Evolutionary conservation across 2,329 filamentous ascomycete species (phyloP).

Genomic region (Lecanicillium sp.): DNA sequence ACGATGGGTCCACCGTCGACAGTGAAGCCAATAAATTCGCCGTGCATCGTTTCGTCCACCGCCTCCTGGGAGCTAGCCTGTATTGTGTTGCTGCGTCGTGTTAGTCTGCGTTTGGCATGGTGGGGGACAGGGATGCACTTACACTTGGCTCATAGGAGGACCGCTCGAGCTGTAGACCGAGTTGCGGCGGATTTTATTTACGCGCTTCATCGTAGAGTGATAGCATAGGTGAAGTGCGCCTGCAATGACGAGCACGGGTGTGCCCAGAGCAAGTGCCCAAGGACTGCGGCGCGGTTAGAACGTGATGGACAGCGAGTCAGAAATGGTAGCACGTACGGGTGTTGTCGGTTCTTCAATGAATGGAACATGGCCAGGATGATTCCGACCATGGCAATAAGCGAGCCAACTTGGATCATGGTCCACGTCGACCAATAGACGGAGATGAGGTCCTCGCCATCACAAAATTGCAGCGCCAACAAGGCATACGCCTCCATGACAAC

Average conservation of each 20-base stretch:
- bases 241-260: slow-evolving; percentile 51
- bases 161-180: slow-evolving; percentile 17
- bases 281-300: slow-evolving; percentile 23
- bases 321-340: slow-evolving; percentile 35
- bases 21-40: slow-evolving; percentile 36
- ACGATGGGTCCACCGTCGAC: slow-evolving; percentile 38
- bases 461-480: slow-evolving; percentile 48
- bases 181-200: slow-evolving; percentile 23
- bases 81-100: slow-evolving; percentile 27
- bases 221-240: slow-evolving; percentile 43
- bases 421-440: slow-evolving; percentile 54
- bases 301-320: slow-evolving; percentile 3
- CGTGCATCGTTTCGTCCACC: slow-evolving; percentile 22
- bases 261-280: slow-evolving; percentile 53
- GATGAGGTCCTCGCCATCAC: slow-evolving; percentile 53
- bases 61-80: slow-evolving; percentile 24
- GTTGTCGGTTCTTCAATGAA: slow-evolving; percentile 37
- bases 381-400: slow-evolving; percentile 49
- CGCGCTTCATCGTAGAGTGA: slow-evolving; percentile 26
- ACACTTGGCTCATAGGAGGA: slow-evolving; percentile 37
- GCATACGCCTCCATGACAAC: slow-evolving; percentile 48
- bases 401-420: slow-evolving; percentile 52
- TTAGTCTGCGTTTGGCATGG: slow-evolving; percentile 9
- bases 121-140: slow-evolving; percentile 14
- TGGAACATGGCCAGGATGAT: slow-evolving; percentile 47